Base-by-base conservation (phyloP, 2,329 filamentous ascomycete species). In the Coleophoma crateriformis region DNA sequence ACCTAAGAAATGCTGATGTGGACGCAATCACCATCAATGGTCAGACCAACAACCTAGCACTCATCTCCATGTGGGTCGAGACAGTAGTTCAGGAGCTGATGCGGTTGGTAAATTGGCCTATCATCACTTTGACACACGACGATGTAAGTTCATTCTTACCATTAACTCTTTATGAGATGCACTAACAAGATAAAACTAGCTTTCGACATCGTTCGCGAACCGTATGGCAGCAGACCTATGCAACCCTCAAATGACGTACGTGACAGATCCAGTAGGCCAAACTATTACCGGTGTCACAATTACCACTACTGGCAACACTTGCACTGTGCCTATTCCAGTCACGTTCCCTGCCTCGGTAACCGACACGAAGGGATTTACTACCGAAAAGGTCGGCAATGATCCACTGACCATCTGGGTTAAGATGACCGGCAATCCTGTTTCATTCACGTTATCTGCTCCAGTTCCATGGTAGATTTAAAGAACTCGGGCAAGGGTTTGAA, bases 91-190 rank as follows among this genome's bases (percentile, higher is more conserved):
- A 59, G 33, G 60, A 64, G 51, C 49, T 64, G 49, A 50, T 51
- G 7, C 47, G 56, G 45, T 50, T 46, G 67, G 47, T 79, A 71
- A 76, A 68, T 35, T 81, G 78, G 78, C 77, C 78, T 1, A 61
- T 82, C 20, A 68, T 75, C 15, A 77, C 76, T 2, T 64, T 77
- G 51, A 82, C 77, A 53, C 79, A 82, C 49, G 73, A 80, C 52
- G 75, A 82, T 59, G 67, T 76, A 54, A 77, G 73, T 51, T 33
- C 15, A 7, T 3, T n/a, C 17, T 39, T 20, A 3, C 6, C 6
- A 27, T 7, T 7, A 27, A 10, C 2, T 3, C 6, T 7, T 27
- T 27, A 7, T 19, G 27, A 27, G 27, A 27, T 19, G 34, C 13
- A 20, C n/a, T 13, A 2, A 37, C 17, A 20, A 2, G 17, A 13